phyloP scores from a whole-genome alignment of 306 rosid genomes.

The Pyrus bretschneideri region DNA sequence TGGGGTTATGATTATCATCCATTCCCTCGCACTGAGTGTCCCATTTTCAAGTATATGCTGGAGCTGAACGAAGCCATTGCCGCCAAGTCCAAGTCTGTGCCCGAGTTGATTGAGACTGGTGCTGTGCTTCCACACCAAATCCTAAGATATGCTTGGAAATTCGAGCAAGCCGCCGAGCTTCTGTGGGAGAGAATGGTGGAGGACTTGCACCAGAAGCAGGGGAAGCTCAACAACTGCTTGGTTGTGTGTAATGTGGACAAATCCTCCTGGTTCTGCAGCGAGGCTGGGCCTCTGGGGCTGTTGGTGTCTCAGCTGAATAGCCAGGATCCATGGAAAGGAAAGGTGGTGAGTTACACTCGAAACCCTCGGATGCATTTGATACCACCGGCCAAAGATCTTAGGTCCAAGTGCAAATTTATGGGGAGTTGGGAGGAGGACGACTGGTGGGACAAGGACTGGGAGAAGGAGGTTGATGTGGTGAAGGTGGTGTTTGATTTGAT shows the following conservation, averaged over 20 bases:
- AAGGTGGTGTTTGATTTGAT: conserved; percentile 43
- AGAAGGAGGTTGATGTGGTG: conserved; percentile 24
- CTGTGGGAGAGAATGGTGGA: conserved; percentile 67
- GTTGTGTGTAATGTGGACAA: conserved; percentile 47
- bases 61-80: conserved; percentile 18
- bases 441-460: conserved; percentile 6
- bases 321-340: conserved; percentile 55
- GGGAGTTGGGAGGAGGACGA: conserved; percentile 28
- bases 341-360: conserved; percentile 37
- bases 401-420: conserved; percentile 30
- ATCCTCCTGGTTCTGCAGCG: conserved; percentile 14
- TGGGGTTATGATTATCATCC: conserved; percentile 31
- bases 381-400: conserved; percentile 24
- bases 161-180: conserved; percentile 42
- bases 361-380: conserved; percentile 41
- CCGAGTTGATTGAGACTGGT: conserved; percentile 35
- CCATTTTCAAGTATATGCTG: conserved; percentile 17
- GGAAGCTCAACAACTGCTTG: conserved; percentile 38
- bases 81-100: conserved; percentile 13
- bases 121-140: conserved; percentile 59
- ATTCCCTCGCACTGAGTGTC: conserved; percentile 34
- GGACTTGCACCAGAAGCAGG: conserved; percentile 27
- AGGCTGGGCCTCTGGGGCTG: conserved; percentile 39
- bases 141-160: not conserved
- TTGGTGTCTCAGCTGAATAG: conserved; percentile 46